Conservation (phyloP, 2,329 filamentous ascomycete genomes). For the Hirsutella minnesotensis region DNA sequence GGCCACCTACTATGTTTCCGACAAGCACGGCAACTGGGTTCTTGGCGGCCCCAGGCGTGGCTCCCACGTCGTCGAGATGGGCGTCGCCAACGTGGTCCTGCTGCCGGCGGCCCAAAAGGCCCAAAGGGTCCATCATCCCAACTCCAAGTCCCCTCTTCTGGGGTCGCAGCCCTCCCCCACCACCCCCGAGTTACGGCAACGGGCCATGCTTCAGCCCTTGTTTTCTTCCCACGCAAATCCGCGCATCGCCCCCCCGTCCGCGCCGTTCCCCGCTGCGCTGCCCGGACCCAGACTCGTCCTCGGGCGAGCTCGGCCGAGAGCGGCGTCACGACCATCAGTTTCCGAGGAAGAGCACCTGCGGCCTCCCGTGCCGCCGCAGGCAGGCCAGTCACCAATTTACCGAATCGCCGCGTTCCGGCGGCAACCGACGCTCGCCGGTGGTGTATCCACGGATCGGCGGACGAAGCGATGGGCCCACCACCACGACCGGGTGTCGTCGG, state of each 20-base stretch:
- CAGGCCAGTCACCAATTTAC: constrained; percentile 35
- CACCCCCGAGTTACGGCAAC: constrained; percentile 1
- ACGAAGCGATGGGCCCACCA: constrained; percentile 7
- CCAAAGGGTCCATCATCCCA: background rate
- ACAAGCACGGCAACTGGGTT: constrained; percentile 42
- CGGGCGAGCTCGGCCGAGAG: constrained; percentile 18
- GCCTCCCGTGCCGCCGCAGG: constrained; percentile 10
- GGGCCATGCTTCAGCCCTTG: constrained; percentile 9
- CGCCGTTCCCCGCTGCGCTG: constrained; percentile 5
- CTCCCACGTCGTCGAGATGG: constrained; percentile 9
- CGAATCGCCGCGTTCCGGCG: constrained; percentile 28
- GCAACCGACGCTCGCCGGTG: constrained; percentile 17
- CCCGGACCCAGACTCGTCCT: constrained; percentile 9
- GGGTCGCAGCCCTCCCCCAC: background rate
- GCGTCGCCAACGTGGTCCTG: constrained; percentile 2
- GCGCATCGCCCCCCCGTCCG: constrained; percentile 9
- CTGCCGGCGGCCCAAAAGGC: constrained; percentile 1
- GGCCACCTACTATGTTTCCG: constrained; percentile 36
- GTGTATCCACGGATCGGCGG: constrained; percentile 18
- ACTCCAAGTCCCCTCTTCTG: background rate
- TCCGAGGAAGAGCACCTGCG: constrained; percentile 14
- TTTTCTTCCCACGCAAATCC: constrained; percentile 13
- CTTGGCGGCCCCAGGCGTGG: constrained; percentile 26
- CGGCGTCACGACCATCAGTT: constrained; percentile 19
- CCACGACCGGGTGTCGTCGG: background rate